Conservation (phyloP, 2,329 filamentous ascomycete species). For the Stenocarpella maydis region DNA sequence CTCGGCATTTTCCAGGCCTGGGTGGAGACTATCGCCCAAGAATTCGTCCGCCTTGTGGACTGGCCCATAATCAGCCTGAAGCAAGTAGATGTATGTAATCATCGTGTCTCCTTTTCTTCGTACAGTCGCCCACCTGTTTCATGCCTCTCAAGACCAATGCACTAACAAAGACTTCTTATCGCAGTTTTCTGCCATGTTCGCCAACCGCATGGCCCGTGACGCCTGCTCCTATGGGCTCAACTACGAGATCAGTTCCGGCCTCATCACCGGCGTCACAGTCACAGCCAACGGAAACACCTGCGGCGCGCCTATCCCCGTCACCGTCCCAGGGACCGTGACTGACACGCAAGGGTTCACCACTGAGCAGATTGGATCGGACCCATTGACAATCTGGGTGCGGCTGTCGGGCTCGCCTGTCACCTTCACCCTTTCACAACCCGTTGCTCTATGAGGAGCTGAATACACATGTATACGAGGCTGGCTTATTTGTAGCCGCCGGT, state of each 20-base stretch:
- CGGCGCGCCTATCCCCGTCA: constrained; percentile 2
- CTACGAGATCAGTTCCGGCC: not conserved
- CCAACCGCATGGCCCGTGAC: constrained; percentile 9
- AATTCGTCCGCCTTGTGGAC: constrained; percentile 4
- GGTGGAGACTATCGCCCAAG: constrained; percentile 4
- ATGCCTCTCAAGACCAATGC: not conserved
- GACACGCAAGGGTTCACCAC: constrained; percentile 9
- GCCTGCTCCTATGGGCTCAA: constrained; percentile 5
- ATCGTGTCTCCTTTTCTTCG: not conserved
- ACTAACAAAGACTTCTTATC: not conserved
- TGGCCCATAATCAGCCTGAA: constrained; percentile 2
- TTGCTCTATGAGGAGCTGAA: not conserved
- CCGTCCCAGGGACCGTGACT: not conserved
- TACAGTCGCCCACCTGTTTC: not conserved
- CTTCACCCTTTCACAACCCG: constrained; percentile 4
- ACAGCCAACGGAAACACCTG: constrained; percentile 16
- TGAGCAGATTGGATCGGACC: constrained; percentile 14
- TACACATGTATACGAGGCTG: not conserved
- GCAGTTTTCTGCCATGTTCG: constrained; percentile 1
- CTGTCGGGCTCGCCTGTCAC: constrained; percentile 9
- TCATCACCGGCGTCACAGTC: constrained; percentile 18
- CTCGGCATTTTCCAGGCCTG: constrained; percentile 22
- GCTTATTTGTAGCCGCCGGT: not conserved
- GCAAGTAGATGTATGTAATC: constrained; percentile 3
- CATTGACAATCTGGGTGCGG: not conserved